Evolutionary conservation across 768 basidiomycete species (phyloP), one percentile per base, ranked within the genome.

Genomic region (Collybia mongolica): DNA sequence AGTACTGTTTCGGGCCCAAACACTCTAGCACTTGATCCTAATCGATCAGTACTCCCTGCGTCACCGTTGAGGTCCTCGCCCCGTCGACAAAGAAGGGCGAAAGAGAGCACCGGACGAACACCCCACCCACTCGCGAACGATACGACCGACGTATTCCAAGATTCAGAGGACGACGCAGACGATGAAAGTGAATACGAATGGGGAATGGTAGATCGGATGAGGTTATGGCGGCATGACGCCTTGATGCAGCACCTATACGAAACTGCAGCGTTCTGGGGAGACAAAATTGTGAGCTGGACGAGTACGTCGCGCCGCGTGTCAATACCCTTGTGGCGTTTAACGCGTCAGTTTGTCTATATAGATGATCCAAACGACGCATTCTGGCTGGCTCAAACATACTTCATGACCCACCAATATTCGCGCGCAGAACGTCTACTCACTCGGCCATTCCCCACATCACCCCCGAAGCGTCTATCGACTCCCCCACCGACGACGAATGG

Each of bases 231-330:
- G 37, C 95, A 98, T 62, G 97, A 98, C 71, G 96, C 97, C 37
- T 80, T 99, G 56, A 94, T 95, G 86, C 97, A 98, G 68, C 97
- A 99, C 75, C 72, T 99, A 11, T 97, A 98, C 67, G 91, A 93
- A 56, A 97, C 95, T 0, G 96, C 97, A 2, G 88, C 90, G 5
- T 98, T 98, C 65, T 99, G 97, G 97, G 97, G 97, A 4, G 93
- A 96, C 73, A 98, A 99, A 68, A 85, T 98, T 40, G 75, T 98
- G 41, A 90, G 82, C 53, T 95, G 93, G 92, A 98, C 97, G 24
- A 90, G 96, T 98, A 63, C 58, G 83, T 77, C 59, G 52, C 64
- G 67, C 70, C 48, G 28, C 18, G 18, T 47, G 15, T 23, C 6
- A 5, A 20, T 18, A 5, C 20, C 15, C 2, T 39, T 26, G 22